Evolutionary conservation across 1,284 basidiomycete species (phyloP), one percentile per base, ranked within the genome.

Genomic region (Pseudozyma sp.): DNA sequence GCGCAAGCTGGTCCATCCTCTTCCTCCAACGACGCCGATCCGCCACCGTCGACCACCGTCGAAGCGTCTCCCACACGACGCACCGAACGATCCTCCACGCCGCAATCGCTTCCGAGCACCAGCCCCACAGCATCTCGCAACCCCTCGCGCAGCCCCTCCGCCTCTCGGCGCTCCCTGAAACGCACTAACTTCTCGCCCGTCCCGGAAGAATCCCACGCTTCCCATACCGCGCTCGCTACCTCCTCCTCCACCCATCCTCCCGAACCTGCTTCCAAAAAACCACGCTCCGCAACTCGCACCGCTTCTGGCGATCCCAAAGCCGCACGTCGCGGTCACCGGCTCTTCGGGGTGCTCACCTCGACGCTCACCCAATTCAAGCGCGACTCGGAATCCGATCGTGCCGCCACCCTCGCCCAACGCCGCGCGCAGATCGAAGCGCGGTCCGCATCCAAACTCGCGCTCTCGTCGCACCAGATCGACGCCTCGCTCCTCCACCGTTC

Each of bases 351-450:
- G 1, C 62, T 74, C 29, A 58, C 44, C 1, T 61, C 62, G 0
- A 74, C 71, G 16, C 48, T 74, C 6, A 40, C 47, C 16, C 54
- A 60, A 24, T 69, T 74, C 58, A 65, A 66, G 40, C 51, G 57
- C 19, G 66, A 74, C 34, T 53, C 64, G 9, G 60, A 72, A 51
- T 39, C 52, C 4, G 39, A 56, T 2, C 51, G 42, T 14, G 51
- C 59, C 3, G 44, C 64, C 0, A 30, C 34, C 1, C 45, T 50
- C 5, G 56, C 65, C 0, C 17, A 47, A 24, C 50, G 50, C 7
- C 46, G 70, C 6, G 60, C 65, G 1, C 6, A 44, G 29, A 52
- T 73, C 39, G 45, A 68, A 35, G 70, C 70, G 2, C 37, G 65
- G 2, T 30, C 58, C 0, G 60, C 60, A 0, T 19, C 13, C 40